A percentile compares a stretch with the other conserved stretches of the same genome.
These are phyloP conservation scores for Paramecium sonneborni DNA, from an alignment of 73 alveolate genomes.

Conservation along the genomic window DNA sequence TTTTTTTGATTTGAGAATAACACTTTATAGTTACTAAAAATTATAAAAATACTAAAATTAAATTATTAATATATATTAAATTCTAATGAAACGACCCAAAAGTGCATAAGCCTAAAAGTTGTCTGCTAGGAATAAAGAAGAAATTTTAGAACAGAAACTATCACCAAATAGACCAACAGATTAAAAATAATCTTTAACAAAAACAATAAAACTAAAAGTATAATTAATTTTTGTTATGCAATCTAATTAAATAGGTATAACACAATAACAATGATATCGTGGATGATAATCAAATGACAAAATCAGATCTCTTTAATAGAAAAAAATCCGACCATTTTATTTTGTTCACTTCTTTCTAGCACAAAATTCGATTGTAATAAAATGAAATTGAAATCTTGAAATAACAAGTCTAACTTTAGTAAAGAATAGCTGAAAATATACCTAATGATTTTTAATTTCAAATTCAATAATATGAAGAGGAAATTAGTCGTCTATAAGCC, in stretches of 20 bases:
- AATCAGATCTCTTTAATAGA: neutral
- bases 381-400: neutral
- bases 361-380: neutral
- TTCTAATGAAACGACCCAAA: neutral
- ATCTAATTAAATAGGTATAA: conserved; percentile 9
- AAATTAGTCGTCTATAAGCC: neutral
- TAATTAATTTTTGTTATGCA: neutral
- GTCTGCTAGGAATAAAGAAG: conserved; percentile 3
- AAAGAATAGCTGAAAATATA: neutral
- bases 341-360: neutral
- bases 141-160: neutral
- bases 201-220: neutral
- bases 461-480: neutral
- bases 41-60: neutral
- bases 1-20: neutral
- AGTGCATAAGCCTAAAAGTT: neutral
- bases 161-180: neutral
- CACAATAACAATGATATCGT: neutral
- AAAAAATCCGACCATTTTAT: neutral
- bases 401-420: neutral
- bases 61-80: neutral
- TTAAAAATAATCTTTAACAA: neutral
- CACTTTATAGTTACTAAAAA: neutral
- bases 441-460: neutral
- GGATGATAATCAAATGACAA: neutral